Base-by-base conservation (phyloP, 2,329 filamentous ascomycete species). In the Aphanoascus verrucosus region DNA sequence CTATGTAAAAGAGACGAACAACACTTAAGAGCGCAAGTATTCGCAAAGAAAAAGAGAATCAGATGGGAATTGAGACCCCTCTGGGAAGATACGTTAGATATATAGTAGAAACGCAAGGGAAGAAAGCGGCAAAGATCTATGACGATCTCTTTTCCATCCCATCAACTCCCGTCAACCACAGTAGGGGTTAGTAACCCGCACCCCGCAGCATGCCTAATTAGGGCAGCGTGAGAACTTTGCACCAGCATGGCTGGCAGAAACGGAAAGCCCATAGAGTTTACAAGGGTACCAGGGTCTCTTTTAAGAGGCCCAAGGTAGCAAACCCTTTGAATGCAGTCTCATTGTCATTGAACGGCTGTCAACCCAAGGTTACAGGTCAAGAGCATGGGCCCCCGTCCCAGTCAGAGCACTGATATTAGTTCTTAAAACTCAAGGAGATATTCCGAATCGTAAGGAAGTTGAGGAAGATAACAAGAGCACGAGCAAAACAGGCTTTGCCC, bases 281-380 rank as follows among this genome's bases (percentile, higher is more conserved):
- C 46, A 41, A 40, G 46, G 46, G 31, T 49, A 19, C 15, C 34
- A 28, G 35, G 35, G 5, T 11, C 23, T 17, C 31, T 9, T 37
- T 37, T 20, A 7, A 23, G 45, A 37, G 31, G n/a, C 17, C 34
- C 45, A 37, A 48, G 32, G 45, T 32, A 37, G 32, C 38, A 2
- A 12, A 5, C 35, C 14, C 31, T 40, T 31, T 9, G 15, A 28
- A 20, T 41, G 35, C 20, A 23, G 20, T 41, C 19, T 49, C 31
- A 28, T 23, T 49, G 46, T 49, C 46, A 49, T 49, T 49, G 46
- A 49, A 49, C 46, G 34, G 46, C 19, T 32, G 35, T 3, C 19
- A 23, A 40, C 14, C 46, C 46, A 31, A 40, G 11, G 46, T 40
- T 31, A 23, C 46, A 6, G 17, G 11, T 5, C 8, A 40, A 40